phyloP scores from a whole-genome alignment of 2,329 filamentous ascomycete genomes.

The Erysiphe pisi region DNA sequence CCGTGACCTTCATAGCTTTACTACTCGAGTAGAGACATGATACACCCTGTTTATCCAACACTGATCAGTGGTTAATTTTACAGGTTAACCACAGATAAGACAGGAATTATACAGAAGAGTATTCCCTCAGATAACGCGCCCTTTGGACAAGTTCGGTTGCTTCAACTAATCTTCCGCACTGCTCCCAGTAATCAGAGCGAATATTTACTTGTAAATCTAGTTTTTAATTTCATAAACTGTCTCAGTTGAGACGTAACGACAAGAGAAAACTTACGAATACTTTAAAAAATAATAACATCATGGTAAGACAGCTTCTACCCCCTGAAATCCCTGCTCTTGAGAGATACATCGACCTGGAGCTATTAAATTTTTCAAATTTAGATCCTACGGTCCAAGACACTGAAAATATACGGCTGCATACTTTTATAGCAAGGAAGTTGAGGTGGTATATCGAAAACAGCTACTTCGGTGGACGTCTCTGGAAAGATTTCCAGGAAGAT shows the following conservation, averaged over 20 bases:
- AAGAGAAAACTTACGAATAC: too few species aligned
- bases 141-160: not conserved
- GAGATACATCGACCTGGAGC: not conserved
- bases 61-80: not conserved
- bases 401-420: not conserved
- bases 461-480: not conserved
- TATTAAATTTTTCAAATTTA: not conserved
- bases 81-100: conserved; percentile 15
- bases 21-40: not conserved
- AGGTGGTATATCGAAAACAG: conserved; percentile 2
- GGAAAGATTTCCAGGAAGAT: not conserved
- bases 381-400: not conserved
- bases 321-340: not conserved
- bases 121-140: not conserved
- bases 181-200: not conserved
- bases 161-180: conserved; percentile 4
- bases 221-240: too few species aligned
- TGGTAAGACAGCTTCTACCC: not conserved
- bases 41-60: not conserved
- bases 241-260: too few species aligned
- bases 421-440: conserved; percentile 1
- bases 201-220: not conserved
- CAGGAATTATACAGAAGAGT: not conserved
- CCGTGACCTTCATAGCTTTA: too few species aligned
- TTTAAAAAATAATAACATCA: too few species aligned